Conservation (phyloP, 2,329 filamentous ascomycete species). For the Colletotrichum sansevieriae region DNA sequence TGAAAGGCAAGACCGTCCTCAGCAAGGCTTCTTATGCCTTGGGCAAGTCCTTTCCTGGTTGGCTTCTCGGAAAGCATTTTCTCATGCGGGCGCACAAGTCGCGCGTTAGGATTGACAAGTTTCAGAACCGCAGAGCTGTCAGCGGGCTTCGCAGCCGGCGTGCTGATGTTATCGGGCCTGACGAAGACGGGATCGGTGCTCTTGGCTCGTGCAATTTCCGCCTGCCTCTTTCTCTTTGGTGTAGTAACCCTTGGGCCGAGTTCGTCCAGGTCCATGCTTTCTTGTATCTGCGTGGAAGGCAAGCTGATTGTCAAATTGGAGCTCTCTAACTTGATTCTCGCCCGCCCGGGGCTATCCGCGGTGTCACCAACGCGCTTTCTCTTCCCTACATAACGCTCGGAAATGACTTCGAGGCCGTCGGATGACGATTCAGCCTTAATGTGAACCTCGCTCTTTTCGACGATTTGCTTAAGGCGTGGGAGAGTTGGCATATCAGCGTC, state of each 20-base stretch:
- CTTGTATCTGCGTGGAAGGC: conserved; percentile 52
- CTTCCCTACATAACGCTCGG: conserved; percentile 63
- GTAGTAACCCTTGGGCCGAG: conserved; percentile 59
- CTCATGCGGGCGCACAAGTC: conserved; percentile 43
- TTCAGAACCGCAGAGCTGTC: conserved; percentile 50
- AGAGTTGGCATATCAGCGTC: conserved; percentile 24
- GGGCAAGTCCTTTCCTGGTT: conserved; percentile 47
- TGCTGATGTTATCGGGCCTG: conserved; percentile 27
- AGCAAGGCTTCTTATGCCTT: conserved; percentile 58
- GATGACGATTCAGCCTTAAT: conserved; percentile 68
- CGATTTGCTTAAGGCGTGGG: conserved; percentile 21
- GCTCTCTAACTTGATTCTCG: conserved; percentile 60
- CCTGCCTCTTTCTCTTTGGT: conserved; percentile 51
- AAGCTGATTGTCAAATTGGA: conserved; percentile 47
- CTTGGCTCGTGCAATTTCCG: conserved; percentile 12
- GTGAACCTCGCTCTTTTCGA: conserved; percentile 15
- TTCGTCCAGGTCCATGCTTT: conserved; percentile 73
- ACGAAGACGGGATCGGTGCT: conserved; percentile 20
- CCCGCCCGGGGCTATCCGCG: conserved; percentile 43
- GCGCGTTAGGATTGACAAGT: conserved; percentile 53
- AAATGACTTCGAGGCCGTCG: conserved; percentile 64
- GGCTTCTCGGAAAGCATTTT: conserved; percentile 42
- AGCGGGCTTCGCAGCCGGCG: conserved; percentile 43
- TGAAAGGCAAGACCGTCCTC: conserved; percentile 60
- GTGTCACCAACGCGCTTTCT: conserved; percentile 51